These are phyloP conservation scores for Poa annua DNA, from an alignment of 176 grass and related monocot genomes.

Conservation along the genomic window DNA sequence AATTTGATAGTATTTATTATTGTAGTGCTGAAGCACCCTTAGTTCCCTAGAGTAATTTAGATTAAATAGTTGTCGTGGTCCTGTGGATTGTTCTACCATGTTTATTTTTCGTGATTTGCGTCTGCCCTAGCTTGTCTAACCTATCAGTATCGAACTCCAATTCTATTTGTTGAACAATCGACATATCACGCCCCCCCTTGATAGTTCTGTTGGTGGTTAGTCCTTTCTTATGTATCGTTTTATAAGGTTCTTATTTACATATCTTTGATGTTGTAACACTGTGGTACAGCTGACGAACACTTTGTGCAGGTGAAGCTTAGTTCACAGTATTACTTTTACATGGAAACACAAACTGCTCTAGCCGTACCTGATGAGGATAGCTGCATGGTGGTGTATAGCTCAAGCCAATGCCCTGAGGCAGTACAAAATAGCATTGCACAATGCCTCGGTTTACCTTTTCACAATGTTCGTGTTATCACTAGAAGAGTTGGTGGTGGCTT, in stretches of 20 bases:
- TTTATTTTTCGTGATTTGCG: conserved; percentile 26
- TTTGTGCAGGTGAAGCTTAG: conserved; percentile 75
- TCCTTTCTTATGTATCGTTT: conserved; percentile 26
- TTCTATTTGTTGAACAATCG: conserved; percentile 21
- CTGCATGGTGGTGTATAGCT: conserved; percentile 79
- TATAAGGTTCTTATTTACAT: conserved; percentile 23
- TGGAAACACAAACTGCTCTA: conserved; percentile 91
- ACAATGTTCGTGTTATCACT: conserved; percentile 92
- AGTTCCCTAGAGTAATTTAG: conserved; percentile 11
- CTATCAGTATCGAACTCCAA: conserved; percentile 22
- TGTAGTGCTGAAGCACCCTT: conserved; percentile 14
- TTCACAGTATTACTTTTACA: conserved; percentile 96
- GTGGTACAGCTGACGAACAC: conserved; percentile 36
- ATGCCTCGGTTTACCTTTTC: conserved; percentile 83
- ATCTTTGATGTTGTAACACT: conserved; percentile 27
- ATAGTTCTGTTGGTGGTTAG: conserved; percentile 14
- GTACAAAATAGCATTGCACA: conserved; percentile 69
- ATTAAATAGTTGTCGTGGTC: background rate
- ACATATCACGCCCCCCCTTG: background rate
- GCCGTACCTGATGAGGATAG: conserved; percentile 95
- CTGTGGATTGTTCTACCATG: conserved; percentile 1
- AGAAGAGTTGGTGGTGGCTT: conserved; percentile 97
- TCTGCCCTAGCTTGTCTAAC: conserved; percentile 4
- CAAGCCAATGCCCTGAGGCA: conserved; percentile 73
- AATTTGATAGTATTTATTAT: background rate